Evolutionary conservation across 345 rosid species (phyloP), one percentile per base, ranked within the genome.

Genomic region (Eucalyptus pauciflora): DNA sequence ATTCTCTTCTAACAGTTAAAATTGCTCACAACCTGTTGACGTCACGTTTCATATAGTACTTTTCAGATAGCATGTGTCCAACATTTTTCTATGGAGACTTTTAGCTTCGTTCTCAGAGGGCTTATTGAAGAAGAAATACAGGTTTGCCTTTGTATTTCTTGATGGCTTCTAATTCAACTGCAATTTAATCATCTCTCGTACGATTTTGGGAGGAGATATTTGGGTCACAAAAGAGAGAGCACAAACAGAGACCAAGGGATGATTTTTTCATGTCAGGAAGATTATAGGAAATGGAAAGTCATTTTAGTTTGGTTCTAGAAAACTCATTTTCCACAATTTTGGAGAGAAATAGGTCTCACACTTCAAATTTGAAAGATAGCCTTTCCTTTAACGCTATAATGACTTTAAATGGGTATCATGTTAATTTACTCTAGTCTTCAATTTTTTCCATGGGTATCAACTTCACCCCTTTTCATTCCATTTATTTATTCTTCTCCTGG

Each of bases 61-160:
- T 93, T 91, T 87, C 96, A 98, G 99, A 94, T 96, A 89, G 98
- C 99, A 58, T 98, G 99, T 91, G 94, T 90, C 89, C 97, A 95
- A 85, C 99, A 98, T 91, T 97, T 98, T 91, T 93, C 94, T 86
- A 56, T 89, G 90, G 98, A 95, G 92, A 95, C 98, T 71, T 87
- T 94, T 76, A 96, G 97, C 93, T 91, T 93, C 92, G 50, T 98
- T 89, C 94, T 95, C 51, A 92, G 87, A 49, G 93, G 91, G 87
- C 92, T 91, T 90, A 91, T 81, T 86, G 96, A 94, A 91, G 92
- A 90, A 60, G 91, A 89, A 64, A 88, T 87, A 87, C 92, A 92
- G 97, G 99, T 97, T 64, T 83, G 13, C 67, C 69, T 85, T 83
- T 56, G 56, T 49, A 50, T 90, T 86, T 48, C 31, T 5, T 76